A percentile compares a stretch with the other conserved stretches of the same genome.
Evolutionary conservation across 139 green algal species (phyloP).

Genomic region (Coccomyxa sp.): DNA sequence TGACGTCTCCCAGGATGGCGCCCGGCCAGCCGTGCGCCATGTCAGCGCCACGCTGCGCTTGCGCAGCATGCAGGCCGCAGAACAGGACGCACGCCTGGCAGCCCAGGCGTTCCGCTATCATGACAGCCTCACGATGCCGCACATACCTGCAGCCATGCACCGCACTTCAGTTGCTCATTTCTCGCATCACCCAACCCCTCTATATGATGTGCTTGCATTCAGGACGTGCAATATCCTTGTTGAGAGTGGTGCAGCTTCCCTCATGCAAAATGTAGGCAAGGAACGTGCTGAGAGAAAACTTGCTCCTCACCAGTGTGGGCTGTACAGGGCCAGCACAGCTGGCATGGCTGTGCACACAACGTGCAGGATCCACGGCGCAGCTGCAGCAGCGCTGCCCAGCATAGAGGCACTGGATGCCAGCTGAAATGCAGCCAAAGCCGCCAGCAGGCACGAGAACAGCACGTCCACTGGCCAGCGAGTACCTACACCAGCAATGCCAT

Average conservation of each 20-base stretch:
- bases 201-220: background rate
- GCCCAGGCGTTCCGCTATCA: background rate
- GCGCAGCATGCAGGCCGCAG: background rate
- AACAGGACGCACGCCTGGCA: background rate
- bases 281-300: background rate
- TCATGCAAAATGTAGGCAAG: background rate
- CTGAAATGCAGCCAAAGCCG: background rate
- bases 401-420: too few species aligned
- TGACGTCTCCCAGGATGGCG: background rate
- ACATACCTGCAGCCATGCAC: background rate
- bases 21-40: background rate
- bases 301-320: background rate
- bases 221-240: background rate
- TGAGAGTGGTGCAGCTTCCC: background rate
- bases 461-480: background rate
- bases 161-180: background rate
- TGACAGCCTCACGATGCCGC: background rate
- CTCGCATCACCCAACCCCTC: background rate
- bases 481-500: background rate
- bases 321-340: background rate
- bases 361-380: background rate
- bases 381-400: too few species aligned
- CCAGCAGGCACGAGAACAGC: background rate
- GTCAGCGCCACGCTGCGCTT: background rate
- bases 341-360: background rate